Evolutionary conservation across 805 yeast species (phyloP).

Genomic region (Cyberlindnera euphorbiiphila): DNA sequence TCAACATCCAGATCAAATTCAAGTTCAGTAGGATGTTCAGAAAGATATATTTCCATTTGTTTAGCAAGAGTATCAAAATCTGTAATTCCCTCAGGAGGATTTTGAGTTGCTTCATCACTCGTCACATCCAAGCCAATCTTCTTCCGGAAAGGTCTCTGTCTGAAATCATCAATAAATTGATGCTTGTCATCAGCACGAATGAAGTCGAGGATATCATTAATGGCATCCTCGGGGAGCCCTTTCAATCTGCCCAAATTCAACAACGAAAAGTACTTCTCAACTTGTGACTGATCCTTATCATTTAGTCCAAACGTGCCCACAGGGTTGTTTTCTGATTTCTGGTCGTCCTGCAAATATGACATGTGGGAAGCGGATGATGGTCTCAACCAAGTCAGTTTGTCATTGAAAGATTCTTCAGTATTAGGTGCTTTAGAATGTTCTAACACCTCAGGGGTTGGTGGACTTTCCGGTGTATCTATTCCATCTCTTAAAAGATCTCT

Average conservation of each 20-base stretch:
- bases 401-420: too few relatives aligned
- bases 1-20: neutral
- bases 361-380: neutral
- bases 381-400: slow-evolving; percentile 2
- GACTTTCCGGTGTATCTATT: too few relatives aligned
- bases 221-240: slow-evolving; percentile 12
- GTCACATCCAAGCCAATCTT: slow-evolving; percentile 14
- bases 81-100: too few relatives aligned
- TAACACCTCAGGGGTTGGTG: too few relatives aligned
- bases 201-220: slow-evolving; percentile 12
- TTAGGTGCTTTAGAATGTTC: too few relatives aligned
- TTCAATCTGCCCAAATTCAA: slow-evolving; percentile 12
- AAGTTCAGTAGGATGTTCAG: slow-evolving; percentile 6
- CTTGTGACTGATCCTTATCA: slow-evolving; percentile 9
- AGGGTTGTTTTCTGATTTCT: too few relatives aligned
- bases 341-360: too few relatives aligned
- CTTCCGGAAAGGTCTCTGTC: slow-evolving; percentile 13
- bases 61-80: slow-evolving; percentile 8
- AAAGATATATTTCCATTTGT: slow-evolving; percentile 6
- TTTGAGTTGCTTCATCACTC: neutral
- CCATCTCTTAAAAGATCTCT: neutral
- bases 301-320: too few relatives aligned
- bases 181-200: slow-evolving; percentile 15
- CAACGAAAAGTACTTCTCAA: slow-evolving; percentile 11
- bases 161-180: slow-evolving; percentile 14